These are phyloP conservation scores for Fragaria nilgerrensis DNA, from an alignment of 306 rosid genomes.

Conservation along the genomic window DNA sequence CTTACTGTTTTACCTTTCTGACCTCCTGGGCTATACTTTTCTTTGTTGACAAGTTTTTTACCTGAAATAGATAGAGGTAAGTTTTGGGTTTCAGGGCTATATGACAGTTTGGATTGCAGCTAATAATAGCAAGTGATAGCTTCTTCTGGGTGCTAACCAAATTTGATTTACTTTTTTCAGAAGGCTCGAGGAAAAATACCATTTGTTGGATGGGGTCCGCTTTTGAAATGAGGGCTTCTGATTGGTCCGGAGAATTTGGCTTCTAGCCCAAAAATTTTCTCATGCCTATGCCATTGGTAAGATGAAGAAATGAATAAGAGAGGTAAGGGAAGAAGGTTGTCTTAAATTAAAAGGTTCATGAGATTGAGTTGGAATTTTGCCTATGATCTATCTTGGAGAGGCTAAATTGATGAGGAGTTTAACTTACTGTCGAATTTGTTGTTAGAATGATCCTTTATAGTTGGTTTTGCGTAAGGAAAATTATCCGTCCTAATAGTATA, in stretches of 20 bases:
- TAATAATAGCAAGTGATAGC: neutral
- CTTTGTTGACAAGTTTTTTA: neutral
- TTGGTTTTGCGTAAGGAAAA: neutral
- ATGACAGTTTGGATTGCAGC: neutral
- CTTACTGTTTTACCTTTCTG: neutral
- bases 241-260: neutral
- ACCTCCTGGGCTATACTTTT: neutral
- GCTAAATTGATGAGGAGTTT: neutral
- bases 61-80: neutral
- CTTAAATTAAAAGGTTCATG: neutral
- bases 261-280: neutral
- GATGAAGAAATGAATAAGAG: neutral
- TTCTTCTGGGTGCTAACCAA: neutral
- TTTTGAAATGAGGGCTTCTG: neutral
- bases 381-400: neutral
- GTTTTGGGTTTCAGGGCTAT: neutral
- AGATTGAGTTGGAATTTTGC: neutral
- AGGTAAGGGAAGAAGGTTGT: neutral
- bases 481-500: too few relatives aligned
- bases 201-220: neutral
- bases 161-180: neutral
- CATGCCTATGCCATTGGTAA: neutral
- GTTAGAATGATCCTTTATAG: neutral
- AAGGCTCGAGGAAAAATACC: neutral
- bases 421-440: neutral